phyloP scores from a whole-genome alignment of 768 basidiomycete species.

The Lentinula guzmanii region DNA sequence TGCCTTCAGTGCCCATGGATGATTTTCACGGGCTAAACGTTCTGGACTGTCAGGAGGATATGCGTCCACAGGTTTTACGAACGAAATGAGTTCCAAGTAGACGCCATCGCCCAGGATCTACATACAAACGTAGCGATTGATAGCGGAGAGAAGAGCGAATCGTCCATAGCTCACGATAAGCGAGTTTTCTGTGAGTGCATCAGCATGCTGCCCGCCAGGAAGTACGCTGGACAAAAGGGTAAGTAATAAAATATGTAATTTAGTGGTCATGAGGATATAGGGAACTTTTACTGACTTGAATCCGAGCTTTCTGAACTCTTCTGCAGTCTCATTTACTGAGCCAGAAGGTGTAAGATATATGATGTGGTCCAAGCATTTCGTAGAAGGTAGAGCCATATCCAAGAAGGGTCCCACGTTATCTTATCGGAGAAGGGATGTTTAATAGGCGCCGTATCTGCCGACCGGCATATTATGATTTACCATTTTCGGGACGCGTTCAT shows the following conservation, averaged over 20 bases:
- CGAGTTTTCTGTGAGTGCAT: slow-evolving; percentile 57
- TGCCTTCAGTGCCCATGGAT: slow-evolving; percentile 47
- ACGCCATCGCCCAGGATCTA: slow-evolving; percentile 51
- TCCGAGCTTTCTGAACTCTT: slow-evolving; percentile 53
- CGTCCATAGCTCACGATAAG: slow-evolving; percentile 41
- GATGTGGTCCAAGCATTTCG: slow-evolving; percentile 51
- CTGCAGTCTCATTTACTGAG: slow-evolving; percentile 39
- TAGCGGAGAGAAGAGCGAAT: not conserved
- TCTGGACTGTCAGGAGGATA: slow-evolving; percentile 48
- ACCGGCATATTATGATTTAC: not conserved
- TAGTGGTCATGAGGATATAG: not conserved
- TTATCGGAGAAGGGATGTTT: too few relatives aligned
- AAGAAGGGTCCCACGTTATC: not conserved
- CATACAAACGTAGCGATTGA: slow-evolving; percentile 14
- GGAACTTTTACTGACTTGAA: slow-evolving; percentile 45
- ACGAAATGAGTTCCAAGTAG: slow-evolving; percentile 68
- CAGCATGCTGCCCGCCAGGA: slow-evolving; percentile 60
- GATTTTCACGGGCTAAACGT: slow-evolving; percentile 33
- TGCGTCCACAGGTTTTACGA: slow-evolving; percentile 46
- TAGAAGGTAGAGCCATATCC: not conserved
- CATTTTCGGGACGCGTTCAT: not conserved
- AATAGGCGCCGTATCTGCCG: too few relatives aligned
- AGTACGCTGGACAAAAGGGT: slow-evolving; percentile 41
- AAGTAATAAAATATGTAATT: not conserved
- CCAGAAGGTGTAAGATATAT: slow-evolving; percentile 68